Percentiles rank a stretch among this genome's conserved stretches.
These are phyloP conservation scores for Lachnellula arida DNA, from an alignment of 2,329 filamentous ascomycete species.

Conservation along the genomic window DNA sequence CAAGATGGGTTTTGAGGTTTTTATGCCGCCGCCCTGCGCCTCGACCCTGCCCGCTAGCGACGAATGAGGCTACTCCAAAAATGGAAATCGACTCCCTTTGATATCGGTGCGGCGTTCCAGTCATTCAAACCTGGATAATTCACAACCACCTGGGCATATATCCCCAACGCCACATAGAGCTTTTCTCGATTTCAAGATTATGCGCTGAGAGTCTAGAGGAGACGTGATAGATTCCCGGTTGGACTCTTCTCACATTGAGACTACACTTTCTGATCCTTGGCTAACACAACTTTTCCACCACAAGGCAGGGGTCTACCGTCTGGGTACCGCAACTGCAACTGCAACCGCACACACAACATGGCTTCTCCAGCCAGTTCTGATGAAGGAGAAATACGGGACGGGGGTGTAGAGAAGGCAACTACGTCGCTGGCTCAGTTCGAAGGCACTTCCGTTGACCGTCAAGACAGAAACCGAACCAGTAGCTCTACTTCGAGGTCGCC, in stretches of 20 bases:
- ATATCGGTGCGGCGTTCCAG: not conserved
- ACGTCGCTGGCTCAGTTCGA: constrained; percentile 71
- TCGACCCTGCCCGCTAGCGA: not conserved
- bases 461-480: constrained; percentile 65
- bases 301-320: constrained; percentile 33
- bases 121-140: not conserved
- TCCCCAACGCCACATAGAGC: too few species aligned
- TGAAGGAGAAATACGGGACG: constrained; percentile 83
- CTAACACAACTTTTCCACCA: constrained; percentile 32
- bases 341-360: constrained; percentile 34
- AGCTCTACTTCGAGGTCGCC: constrained; percentile 33
- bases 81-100: not conserved
- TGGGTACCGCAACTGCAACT: constrained; percentile 14
- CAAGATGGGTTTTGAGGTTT: constrained; percentile 9
- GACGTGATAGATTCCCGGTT: constrained; percentile 35
- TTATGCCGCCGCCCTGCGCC: constrained; percentile 1
- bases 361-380: constrained; percentile 62
- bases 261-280: constrained; percentile 31
- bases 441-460: constrained; percentile 86
- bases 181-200: constrained; percentile 6
- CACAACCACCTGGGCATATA: not conserved
- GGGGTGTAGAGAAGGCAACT: constrained; percentile 81
- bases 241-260: constrained; percentile 36
- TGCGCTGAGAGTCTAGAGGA: constrained; percentile 29
- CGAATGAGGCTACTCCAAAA: not conserved